These are phyloP conservation scores for Candida michaelii DNA, from an alignment of 805 yeast genomes.

Conservation along the genomic window DNA sequence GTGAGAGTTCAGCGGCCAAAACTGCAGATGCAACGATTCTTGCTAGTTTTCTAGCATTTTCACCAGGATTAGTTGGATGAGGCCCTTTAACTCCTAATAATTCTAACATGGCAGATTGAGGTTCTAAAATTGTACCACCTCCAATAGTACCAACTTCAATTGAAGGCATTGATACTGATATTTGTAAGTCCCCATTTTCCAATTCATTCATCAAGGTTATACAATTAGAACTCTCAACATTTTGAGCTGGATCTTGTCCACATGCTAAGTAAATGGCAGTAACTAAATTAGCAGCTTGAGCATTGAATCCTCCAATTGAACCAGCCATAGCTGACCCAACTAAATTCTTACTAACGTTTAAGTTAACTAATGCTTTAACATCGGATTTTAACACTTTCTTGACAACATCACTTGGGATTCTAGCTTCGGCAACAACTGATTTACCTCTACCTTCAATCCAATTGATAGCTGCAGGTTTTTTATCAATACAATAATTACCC, in stretches of 20 bases:
- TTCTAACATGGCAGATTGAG: conserved; percentile 95
- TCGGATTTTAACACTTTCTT: conserved; percentile 82
- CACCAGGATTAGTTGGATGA: conserved; percentile 89
- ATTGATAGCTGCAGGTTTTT: conserved; percentile 96
- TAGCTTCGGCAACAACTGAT: conserved; percentile 94
- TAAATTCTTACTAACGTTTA: conserved; percentile 85
- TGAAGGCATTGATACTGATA: conserved; percentile 98
- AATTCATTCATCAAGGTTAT: conserved; percentile 80
- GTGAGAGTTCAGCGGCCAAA: conserved; percentile 91
- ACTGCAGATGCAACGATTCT: conserved; percentile 91
- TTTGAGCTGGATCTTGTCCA: conserved; percentile 99
- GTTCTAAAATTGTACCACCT: conserved; percentile 97
- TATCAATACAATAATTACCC: conserved; percentile 97
- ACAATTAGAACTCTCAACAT: conserved; percentile 96
- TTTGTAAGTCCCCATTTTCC: conserved; percentile 68
- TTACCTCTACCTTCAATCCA: conserved; percentile 99
- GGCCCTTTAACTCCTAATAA: conserved; percentile 95
- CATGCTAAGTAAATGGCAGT: conserved; percentile 94
- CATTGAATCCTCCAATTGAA: conserved; percentile 95
- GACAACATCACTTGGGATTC: conserved; percentile 80
- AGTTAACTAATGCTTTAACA: conserved; percentile 87
- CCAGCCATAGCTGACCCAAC: conserved; percentile 99
- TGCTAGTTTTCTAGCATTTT: conserved; percentile 91
- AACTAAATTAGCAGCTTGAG: conserved; percentile 95
- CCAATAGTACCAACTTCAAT: conserved; percentile 99